Evolutionary conservation across 345 rosid genomes (phyloP).

Genomic region (Odontarrhena argentea): DNA sequence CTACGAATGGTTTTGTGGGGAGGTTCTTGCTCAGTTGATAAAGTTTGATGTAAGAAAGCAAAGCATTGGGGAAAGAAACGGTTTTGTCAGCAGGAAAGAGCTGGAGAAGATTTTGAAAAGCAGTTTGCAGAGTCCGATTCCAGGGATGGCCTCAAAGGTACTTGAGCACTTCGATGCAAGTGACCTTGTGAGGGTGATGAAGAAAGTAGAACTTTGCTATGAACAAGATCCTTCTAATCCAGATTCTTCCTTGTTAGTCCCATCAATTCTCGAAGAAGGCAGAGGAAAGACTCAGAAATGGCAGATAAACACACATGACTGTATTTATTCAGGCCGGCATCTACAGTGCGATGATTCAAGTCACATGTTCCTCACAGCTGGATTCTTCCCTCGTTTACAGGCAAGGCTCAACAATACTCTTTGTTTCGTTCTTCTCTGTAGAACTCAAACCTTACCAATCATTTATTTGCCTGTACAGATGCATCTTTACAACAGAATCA

Average conservation of each 20-base stretch:
- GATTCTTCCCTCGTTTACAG: constrained; percentile 95
- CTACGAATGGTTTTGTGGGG: constrained; percentile 84
- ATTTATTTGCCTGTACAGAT: constrained; percentile 53
- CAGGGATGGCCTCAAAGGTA: constrained; percentile 83
- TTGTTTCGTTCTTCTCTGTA: constrained; percentile 16
- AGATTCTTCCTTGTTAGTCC: constrained; percentile 68
- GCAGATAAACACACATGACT: constrained; percentile 60
- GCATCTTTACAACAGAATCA: constrained; percentile 76
- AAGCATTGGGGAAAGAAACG: constrained; percentile 54
- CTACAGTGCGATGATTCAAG: constrained; percentile 90
- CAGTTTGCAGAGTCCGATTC: constrained; percentile 80
- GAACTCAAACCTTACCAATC: constrained; percentile 26
- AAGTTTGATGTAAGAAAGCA: constrained; percentile 71
- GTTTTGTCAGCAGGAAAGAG: constrained; percentile 69
- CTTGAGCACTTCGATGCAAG: constrained; percentile 70
- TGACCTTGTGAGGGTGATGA: constrained; percentile 80
- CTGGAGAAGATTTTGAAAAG: constrained; percentile 75
- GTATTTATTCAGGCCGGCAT: constrained; percentile 81
- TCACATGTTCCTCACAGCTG: constrained; percentile 85
- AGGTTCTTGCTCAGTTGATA: constrained; percentile 77
- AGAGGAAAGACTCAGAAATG: constrained; percentile 87
- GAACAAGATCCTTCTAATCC: constrained; percentile 79
- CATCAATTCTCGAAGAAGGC: constrained; percentile 93
- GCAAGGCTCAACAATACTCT: constrained; percentile 39
- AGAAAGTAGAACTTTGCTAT: constrained; percentile 81